Percentiles rank a stretch among this genome's conserved stretches.
Conservation (phyloP, 257 asterid species). For the Penstemon barbatus region DNA sequence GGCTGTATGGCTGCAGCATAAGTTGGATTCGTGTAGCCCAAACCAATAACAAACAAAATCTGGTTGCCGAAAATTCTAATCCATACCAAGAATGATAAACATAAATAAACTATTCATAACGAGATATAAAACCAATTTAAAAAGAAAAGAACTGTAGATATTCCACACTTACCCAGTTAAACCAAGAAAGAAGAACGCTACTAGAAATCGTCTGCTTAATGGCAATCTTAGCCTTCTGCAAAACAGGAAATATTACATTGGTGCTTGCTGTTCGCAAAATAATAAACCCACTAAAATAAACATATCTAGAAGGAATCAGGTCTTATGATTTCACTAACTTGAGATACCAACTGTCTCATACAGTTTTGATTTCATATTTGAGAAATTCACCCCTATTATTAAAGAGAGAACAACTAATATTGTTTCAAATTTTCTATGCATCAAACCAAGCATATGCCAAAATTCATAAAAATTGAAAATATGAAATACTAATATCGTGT, state of each 20-base stretch:
- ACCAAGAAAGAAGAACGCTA: conserved; percentile 90
- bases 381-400: no score
- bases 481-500: no score
- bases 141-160: conserved; percentile 9
- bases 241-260: conserved; percentile 20
- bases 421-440: no score
- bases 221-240: conserved; percentile 81
- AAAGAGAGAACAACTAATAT: no score
- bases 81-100: conserved; percentile 22
- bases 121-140: conserved; percentile 15
- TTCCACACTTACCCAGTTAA: conserved; percentile 73
- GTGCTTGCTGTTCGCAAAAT: conserved; percentile 3
- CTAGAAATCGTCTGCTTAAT: conserved; percentile 53
- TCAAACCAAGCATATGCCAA: no score
- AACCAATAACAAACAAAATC: conserved; percentile 90
- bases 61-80: conserved; percentile 90
- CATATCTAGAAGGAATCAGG: neutral
- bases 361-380: no score
- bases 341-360: no score
- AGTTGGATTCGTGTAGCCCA: conserved; percentile 91
- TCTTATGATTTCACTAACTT: neutral
- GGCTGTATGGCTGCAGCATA: conserved; percentile 99
- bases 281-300: conserved; percentile 10
- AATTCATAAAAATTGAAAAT: no score
- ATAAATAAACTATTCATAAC: conserved; percentile 25